phyloP scores from a whole-genome alignment of 768 basidiomycete genomes.

The Tubosaeta sp. region DNA sequence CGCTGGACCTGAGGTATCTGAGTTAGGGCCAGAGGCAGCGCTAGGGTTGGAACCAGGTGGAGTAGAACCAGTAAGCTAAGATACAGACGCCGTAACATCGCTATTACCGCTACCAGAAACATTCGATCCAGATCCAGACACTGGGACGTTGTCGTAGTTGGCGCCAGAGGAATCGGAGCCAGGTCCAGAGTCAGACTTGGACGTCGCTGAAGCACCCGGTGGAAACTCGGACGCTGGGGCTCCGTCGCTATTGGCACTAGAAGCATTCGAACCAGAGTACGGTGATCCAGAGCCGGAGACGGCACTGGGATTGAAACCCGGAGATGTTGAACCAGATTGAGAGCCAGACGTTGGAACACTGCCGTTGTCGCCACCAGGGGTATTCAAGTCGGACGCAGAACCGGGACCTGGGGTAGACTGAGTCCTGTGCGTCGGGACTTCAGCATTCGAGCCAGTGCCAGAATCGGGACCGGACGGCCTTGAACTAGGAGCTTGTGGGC shows the following conservation, averaged over 20 bases:
- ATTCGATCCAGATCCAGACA: too few relatives aligned
- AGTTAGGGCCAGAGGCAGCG: not conserved
- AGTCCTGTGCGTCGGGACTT: too few relatives aligned
- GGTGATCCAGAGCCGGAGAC: not conserved
- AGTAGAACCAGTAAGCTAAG: not conserved
- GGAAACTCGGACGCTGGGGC: not conserved
- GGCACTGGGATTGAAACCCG: not conserved
- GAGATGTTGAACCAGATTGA: not conserved
- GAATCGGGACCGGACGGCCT: not conserved
- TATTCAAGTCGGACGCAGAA: not conserved
- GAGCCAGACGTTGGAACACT: not conserved
- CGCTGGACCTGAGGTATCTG: not conserved
- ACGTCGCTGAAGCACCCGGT: not conserved
- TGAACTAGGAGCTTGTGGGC: too few relatives aligned
- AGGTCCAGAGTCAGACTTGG: too few relatives aligned
- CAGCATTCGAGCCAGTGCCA: not conserved
- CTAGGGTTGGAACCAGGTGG: not conserved
- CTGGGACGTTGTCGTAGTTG: too few relatives aligned
- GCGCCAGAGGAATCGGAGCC: too few relatives aligned
- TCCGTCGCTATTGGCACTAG: not conserved
- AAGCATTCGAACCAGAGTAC: not conserved
- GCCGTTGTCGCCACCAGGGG: not conserved
- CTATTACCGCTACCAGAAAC: not conserved
- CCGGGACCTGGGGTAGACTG: too few relatives aligned
- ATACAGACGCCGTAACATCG: not conserved